Evolutionary conservation across 2,329 filamentous ascomycete species (phyloP), one percentile per base, ranked within the genome.

Genomic region (Arthrocladium fulminans): DNA sequence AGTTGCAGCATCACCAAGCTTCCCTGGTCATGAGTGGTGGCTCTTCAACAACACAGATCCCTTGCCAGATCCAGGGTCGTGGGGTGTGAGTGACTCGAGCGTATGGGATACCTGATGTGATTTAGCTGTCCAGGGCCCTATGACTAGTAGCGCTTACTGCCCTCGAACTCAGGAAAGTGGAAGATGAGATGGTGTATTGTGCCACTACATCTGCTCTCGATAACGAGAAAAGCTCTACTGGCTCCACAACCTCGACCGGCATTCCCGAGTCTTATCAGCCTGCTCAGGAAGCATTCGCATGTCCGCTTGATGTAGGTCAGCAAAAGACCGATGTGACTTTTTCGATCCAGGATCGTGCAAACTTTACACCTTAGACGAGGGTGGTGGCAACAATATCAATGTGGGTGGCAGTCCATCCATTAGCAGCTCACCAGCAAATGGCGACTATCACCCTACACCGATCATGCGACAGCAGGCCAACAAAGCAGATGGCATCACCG

Each of bases 51-150:
- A 70, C 38, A 59, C 65, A 8, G 75, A 80, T 54, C 70, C 72
- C 2, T 63, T 81, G n/a, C 74, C 75, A 0, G 59, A 64, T 9
- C 59, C 73, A 3, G 69, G 71, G 1, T 56, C 63, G 4, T 83
- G 79, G 79, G 74, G 37, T 5, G n/a, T 29, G 7, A 32, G 34
- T 15, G 27, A 47, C 27, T 35, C 40, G 17, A 48, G 78, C 51
- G 75, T 74, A 22, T 83, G 78, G 78, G 80, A n/a, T 79, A 0
- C 80, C 79, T 6, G 78, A 81, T 57, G 75, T 83, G 4, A 66
- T 71, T 15, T 63, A 63, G 45, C 63, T 79, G 27, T 65, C 68
- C 48, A 40, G 35, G 23, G 79, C 75, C 57, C 2, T 22, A 23
- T 20, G 13, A 13, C 19, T 15, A 20, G 12, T 10, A 20, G 8